Evolutionary conservation across 2,329 filamentous ascomycete species (phyloP), one percentile per base, ranked within the genome.

Genomic region (Dothidotthia symphoricarpi): DNA sequence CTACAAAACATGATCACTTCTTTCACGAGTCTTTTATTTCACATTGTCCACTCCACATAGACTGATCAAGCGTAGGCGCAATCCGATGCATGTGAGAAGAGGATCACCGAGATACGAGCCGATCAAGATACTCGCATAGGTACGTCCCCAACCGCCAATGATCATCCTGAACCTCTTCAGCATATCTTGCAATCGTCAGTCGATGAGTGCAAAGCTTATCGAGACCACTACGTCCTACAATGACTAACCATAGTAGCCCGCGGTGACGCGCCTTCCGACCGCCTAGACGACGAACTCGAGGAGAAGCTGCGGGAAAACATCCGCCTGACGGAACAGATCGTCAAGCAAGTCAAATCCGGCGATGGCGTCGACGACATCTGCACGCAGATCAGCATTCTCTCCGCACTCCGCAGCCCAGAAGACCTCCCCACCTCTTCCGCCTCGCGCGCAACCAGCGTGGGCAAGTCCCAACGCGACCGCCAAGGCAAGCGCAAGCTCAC

Each of bases 241-340:
- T 22, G 19, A 37, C 50, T 49, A 24, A 49, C 31, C 11, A 15
- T 8, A 15, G n/a, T 6, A 69, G 66, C 49, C 4, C 62, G 63
- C 6, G 63, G 61, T 16, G 62, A 66, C 13, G 46, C 54, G 22
- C 57, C 64, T 10, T 67, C 66, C 13, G 55, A 63, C 10, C 54
- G 59, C n/a, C 63, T 73, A 15, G 72, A 75, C 47, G 63, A 69
- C 31, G 67, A 69, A 19, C 64, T 75, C 3, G 71, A 74, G 45
- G 59, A 68, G 24, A 60, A 68, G 12, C 68, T 73, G 28, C 69
- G 73, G 24, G 71, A 74, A 27, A 73, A 74, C 40, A 67, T 75
- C 48, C 72, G 71, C 36, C 56, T 74, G 13, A 64, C 59, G 49
- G 71, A 75, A 41, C 68, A 74, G 43, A 67, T 73, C 25, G 51